Evolutionary conservation across 495 filamentous ascomycete species (phyloP).

Genomic region (Zalerion maritima): DNA sequence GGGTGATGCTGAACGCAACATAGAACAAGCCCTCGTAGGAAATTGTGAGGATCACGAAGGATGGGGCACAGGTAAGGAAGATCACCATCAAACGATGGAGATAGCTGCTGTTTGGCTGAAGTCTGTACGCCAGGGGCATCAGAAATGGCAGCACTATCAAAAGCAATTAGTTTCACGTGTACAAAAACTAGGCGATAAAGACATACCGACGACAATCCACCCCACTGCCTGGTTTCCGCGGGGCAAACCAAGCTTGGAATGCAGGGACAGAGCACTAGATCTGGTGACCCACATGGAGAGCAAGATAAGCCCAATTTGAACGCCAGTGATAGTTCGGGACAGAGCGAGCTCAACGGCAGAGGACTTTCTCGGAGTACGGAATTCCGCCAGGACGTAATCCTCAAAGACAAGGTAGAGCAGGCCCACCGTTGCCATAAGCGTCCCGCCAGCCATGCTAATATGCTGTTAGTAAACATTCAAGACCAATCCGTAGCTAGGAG

Average conservation of each 20-base stretch:
- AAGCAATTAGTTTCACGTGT: too few relatives aligned
- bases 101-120: constrained; percentile 76
- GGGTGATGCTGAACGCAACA: constrained; percentile 66
- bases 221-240: constrained; percentile 78
- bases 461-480: constrained; percentile 18
- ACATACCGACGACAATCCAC: constrained; percentile 69
- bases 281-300: constrained; percentile 76
- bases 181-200: background rate
- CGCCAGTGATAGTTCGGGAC: constrained; percentile 12
- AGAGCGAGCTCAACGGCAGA: constrained; percentile 18
- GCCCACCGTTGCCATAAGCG: constrained; percentile 66
- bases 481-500: background rate
- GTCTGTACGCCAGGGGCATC: constrained; percentile 65
- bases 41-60: constrained; percentile 92
- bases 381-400: constrained; percentile 44
- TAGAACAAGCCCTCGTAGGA: constrained; percentile 98
- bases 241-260: constrained; percentile 78
- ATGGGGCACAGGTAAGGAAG: constrained; percentile 85
- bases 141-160: constrained; percentile 53
- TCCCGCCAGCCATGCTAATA: constrained; percentile 55
- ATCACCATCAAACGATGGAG: constrained; percentile 78
- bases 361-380: constrained; percentile 13
- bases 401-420: constrained; percentile 73
- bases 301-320: constrained; percentile 61
- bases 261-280: constrained; percentile 65